Base-by-base conservation (phyloP, 31 red algal genomes). In the Pterothamnion heteromorphum region DNA sequence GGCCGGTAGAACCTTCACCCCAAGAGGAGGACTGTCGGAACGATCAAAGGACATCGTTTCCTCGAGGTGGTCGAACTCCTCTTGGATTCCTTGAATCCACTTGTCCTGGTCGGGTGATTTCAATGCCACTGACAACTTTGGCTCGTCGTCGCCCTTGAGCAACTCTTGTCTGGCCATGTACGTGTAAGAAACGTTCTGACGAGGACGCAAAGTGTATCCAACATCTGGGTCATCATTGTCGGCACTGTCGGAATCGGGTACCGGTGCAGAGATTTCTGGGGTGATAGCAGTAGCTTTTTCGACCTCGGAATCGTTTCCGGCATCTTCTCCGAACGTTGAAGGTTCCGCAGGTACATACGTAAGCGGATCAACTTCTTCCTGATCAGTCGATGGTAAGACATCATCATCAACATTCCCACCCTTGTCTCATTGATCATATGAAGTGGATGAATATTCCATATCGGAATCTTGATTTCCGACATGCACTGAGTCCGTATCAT, bases 81-180 rank as follows among this genome's bases (percentile, higher is more conserved):
- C 92, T 28, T 33, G 23, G 28, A 93, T 93, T 33, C 84, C 57
- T 2, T 88, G 3, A 0, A 74, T 4, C 86, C 92, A 93, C n/a
- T 51, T 74, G 3, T 34, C 35, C 44, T 44, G 57, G 38, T 93
- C 82, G 24, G 57, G 80, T 44, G 83, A 88, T 24, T 23, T 43
- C 21, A 86, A 22, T 21, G 92, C 92, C 51, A 80, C 82, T n/a
- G 22, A 72, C 4, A 93, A 0, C 1, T 27, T 74, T 5, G 84
- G 84, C 33, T 93, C 92, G 0, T 93, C 92, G 2, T 35, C 28
- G 20, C 84, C 89, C 14, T 4, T 74, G 4, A 88, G 80, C 1
- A 24, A 2, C 4, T 24, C 18, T 51, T 72, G 33, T 3, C 81
- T 3, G 28, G 82, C 90, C 64, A 23, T 74, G 22, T 74, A 27